Percentiles rank a stretch among this genome's conserved stretches.
phyloP scores from a whole-genome alignment of 1,139 yeast species.

The Ogataea hybrid region DNA sequence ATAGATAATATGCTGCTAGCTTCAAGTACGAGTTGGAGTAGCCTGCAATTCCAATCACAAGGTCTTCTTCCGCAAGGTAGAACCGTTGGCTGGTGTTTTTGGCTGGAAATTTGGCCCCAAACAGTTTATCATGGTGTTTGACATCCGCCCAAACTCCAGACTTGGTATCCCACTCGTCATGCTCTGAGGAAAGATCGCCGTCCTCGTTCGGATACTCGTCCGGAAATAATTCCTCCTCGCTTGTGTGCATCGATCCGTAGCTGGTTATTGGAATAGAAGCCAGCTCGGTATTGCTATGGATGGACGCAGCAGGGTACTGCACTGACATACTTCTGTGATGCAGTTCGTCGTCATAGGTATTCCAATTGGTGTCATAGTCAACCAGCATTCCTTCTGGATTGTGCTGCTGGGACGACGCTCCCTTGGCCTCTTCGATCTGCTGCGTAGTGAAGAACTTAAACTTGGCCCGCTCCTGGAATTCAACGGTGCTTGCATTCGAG shows the following conservation, averaged over 20 bases:
- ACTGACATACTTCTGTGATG: conserved; percentile 2
- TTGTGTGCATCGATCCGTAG: conserved; percentile 20
- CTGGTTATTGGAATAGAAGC: conserved; percentile 6
- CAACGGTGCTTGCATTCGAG: conserved; percentile 25
- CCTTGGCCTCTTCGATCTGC: conserved; percentile 84
- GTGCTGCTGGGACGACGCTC: conserved; percentile 71
- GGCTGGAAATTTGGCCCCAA: conserved; percentile 41
- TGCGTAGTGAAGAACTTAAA: conserved; percentile 82
- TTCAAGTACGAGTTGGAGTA: conserved; percentile 56
- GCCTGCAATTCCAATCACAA: conserved; percentile 93
- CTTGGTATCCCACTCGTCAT: conserved; percentile 23
- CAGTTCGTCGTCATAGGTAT: conserved; percentile 44
- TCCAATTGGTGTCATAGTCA: conserved; percentile 74
- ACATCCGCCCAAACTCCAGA: conserved; percentile 15
- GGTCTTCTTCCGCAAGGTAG: conserved; percentile 92
- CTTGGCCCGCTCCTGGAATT: conserved; percentile 37
- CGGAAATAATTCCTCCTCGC: conserved; percentile 17
- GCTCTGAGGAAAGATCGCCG: conserved; percentile 20
- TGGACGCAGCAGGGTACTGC: conserved; percentile 17
- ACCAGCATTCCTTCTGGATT: conserved; percentile 41
- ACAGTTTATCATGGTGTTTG: conserved; percentile 38
- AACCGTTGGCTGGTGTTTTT: conserved; percentile 65
- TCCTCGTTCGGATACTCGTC: conserved; percentile 19
- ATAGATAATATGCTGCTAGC: conserved; percentile 44
- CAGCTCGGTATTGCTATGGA: conserved; percentile 2